These are phyloP conservation scores for Suillus occidentalis DNA, from an alignment of 768 basidiomycete genomes.

Conservation along the genomic window DNA sequence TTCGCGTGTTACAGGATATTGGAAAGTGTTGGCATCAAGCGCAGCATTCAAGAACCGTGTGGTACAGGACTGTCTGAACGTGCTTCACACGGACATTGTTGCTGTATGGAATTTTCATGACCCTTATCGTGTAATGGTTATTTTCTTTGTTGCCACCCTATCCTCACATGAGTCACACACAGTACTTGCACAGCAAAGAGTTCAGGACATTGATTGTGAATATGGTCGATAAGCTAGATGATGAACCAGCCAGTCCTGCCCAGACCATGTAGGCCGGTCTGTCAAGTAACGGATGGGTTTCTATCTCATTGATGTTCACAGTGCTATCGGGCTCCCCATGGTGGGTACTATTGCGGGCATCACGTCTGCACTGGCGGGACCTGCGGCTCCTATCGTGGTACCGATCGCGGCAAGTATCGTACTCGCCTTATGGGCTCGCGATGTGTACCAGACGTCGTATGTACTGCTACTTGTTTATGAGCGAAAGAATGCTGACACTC, in stretches of 20 bases:
- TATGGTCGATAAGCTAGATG: background rate
- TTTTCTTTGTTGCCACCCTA: background rate
- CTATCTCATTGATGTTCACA: no score
- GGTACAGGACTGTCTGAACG: slow-evolving; percentile 10
- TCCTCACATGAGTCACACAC: background rate
- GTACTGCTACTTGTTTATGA: no score
- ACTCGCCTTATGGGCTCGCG: no score
- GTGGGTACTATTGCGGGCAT: no score
- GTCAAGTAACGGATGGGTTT: no score
- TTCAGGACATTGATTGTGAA: background rate
- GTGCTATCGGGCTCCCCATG: no score
- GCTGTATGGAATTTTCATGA: slow-evolving; percentile 21
- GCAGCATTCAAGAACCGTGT: slow-evolving; percentile 10
- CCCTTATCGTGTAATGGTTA: background rate
- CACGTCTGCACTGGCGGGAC: no score
- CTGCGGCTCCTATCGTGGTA: no score
- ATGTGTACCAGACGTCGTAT: no score
- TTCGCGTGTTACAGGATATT: slow-evolving; percentile 18
- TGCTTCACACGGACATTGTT: slow-evolving; percentile 22
- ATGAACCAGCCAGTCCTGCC: background rate
- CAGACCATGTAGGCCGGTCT: no score
- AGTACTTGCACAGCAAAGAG: slow-evolving; percentile 2
- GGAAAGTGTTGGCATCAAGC: slow-evolving; percentile 15
- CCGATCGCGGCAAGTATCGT: no score
- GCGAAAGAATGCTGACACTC: no score